Evolutionary conservation across 2,329 filamentous ascomycete species (phyloP), one percentile per base, ranked within the genome.

Genomic region (Graphiopsis chlorocephala): DNA sequence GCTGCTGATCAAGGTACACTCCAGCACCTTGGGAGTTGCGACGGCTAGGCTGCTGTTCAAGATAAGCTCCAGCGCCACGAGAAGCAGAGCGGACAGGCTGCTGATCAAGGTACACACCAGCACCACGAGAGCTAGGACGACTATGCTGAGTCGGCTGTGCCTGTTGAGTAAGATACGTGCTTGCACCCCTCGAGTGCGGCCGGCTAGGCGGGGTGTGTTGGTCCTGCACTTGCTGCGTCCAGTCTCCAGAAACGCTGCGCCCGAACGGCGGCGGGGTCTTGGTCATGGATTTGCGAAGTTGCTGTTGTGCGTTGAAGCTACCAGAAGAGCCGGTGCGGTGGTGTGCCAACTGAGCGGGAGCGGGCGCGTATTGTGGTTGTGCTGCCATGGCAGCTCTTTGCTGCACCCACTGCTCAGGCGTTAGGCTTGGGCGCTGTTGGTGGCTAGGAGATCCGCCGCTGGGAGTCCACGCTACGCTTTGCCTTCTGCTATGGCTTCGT

Each of bases 381-480:
- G 83, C 81, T 4, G 80, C 80, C 48, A 80, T 76, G 14, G 86
- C 82, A 25, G 88, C 89, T 67, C 92, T 88, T 70, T 94, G 89
- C 71, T 92, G 87, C 6, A 97, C 92, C 78, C 90, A 96, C 71
- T 96, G 88, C 75, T 97, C 92, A 0, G 92, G 84, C 4, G 89
- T 90, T 14, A 96, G 73, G 10, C 78, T 79, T 48, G 79, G 82
- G 29, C 80, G 78, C 25, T 72, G 72, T 20, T 81, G 80, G 11
- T 81, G 81, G 14, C 81, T 79, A 38, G 81, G 77, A 38, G 83
- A 78, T 82, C 80, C 73, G 86, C 86, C 38, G 85, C 88, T 55
- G 6, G 93, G 92, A 69, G 93, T 90, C 93, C 93, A 97, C 4
- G 89, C 82, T 68, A 95, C 80, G 70, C 85, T 92, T 68, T 88